phyloP scores from a whole-genome alignment of 1,139 yeast genomes.

The Suhomyces bribrorum region DNA sequence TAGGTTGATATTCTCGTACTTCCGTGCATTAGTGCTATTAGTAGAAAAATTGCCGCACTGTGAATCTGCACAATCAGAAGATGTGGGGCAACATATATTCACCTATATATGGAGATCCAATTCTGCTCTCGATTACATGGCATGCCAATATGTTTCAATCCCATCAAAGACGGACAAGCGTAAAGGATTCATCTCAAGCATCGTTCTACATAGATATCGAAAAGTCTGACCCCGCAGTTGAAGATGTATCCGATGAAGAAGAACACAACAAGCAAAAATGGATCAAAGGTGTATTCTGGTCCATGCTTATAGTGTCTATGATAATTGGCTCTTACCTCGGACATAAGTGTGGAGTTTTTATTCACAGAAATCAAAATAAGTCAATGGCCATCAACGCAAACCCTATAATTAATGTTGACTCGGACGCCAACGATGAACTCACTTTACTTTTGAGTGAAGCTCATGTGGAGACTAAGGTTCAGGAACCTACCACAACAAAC shows the following conservation, averaged over 20 bases:
- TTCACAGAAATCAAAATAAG: too few species aligned
- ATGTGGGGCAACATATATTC: too few species aligned
- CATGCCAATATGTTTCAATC: conserved; percentile 13
- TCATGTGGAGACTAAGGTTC: conserved; percentile 2
- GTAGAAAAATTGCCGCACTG: too few species aligned
- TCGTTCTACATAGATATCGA: conserved; percentile 22
- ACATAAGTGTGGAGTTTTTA: too few species aligned
- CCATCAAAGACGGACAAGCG: conserved; percentile 14
- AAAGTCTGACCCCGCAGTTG: conserved; percentile 9
- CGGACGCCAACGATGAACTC: conserved; percentile 11
- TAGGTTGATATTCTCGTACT: too few species aligned
- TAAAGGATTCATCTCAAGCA: conserved; percentile 11
- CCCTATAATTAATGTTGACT: conserved; percentile 10
- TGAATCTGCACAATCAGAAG: too few species aligned
- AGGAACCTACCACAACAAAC: conserved; percentile 1
- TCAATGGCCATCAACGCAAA: conserved; percentile 7
- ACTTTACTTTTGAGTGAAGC: conserved; percentile 7
- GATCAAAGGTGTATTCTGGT: too few species aligned
- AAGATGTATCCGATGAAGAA: not conserved
- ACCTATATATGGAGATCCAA: not conserved
- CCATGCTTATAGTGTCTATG: too few species aligned
- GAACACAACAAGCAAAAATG: not conserved
- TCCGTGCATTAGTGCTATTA: too few species aligned
- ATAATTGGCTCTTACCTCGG: too few species aligned
- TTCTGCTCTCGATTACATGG: not conserved